Evolutionary conservation across 305 asterid species (phyloP).

Genomic region (Fraxinus nigra): DNA sequence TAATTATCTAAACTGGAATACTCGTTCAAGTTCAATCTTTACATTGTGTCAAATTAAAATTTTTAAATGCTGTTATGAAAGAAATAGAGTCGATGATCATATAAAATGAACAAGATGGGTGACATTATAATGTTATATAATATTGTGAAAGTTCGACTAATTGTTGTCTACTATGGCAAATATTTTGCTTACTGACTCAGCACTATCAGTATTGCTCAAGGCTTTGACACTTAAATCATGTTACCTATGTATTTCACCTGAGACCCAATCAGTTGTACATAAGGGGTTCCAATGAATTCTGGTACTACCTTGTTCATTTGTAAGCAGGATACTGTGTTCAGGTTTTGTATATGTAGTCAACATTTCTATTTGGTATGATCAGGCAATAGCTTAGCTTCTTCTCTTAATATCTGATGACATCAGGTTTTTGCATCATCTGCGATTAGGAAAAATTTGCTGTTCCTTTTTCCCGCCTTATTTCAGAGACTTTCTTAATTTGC

Average conservation of each 20-base stretch:
- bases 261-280: background rate
- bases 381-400: background rate
- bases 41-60: background rate
- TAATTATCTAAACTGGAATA: background rate
- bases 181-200: background rate
- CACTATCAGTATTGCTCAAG: background rate
- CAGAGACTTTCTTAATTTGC: slow-evolving; percentile 10
- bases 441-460: background rate
- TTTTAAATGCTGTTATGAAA: background rate
- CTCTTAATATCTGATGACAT: slow-evolving; percentile 1
- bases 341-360: background rate
- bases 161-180: background rate
- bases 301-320: background rate
- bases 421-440: background rate
- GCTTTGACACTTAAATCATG: background rate
- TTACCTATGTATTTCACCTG: background rate
- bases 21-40: background rate
- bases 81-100: background rate
- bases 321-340: slow-evolving; percentile 8
- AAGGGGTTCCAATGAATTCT: background rate
- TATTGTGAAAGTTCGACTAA: background rate
- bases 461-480: slow-evolving; percentile 7
- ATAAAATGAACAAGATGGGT: background rate
- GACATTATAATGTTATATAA: background rate
- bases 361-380: background rate